A percentile compares a stretch with the other conserved stretches of the same genome.
These are phyloP conservation scores for Diaporthe ilicicola DNA, from an alignment of 2,329 filamentous ascomycete genomes.

Conservation along the genomic window DNA sequence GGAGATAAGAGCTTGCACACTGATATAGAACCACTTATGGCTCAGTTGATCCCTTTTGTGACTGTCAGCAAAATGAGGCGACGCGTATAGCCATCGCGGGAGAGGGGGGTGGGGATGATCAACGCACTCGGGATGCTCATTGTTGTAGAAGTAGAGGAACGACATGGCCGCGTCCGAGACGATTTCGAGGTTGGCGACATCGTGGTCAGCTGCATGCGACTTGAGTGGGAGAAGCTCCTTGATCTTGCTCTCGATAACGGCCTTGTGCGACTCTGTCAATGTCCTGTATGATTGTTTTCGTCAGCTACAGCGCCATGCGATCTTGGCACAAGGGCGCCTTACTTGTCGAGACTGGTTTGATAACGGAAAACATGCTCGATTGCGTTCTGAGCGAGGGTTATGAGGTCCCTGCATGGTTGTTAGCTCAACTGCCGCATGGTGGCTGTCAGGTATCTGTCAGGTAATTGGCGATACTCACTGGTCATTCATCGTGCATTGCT, in stretches of 20 bases:
- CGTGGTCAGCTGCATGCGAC: not conserved
- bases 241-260: not conserved
- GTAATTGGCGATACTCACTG: not conserved
- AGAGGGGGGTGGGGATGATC: too few species aligned
- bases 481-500: not conserved
- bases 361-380: not conserved
- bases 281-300: not conserved
- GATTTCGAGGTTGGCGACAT: constrained; percentile 25
- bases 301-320: not conserved
- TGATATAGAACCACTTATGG: constrained; percentile 14
- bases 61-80: constrained; percentile 10
- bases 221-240: not conserved
- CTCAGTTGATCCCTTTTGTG: not conserved
- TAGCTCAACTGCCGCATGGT: not conserved
- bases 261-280: not conserved
- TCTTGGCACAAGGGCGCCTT: not conserved
- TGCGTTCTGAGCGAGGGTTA: constrained; percentile 3
- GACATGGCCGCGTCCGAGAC: constrained; percentile 25
- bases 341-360: not conserved
- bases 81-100: too few species aligned
- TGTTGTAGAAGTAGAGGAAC: not conserved
- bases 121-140: not conserved
- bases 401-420: not conserved
- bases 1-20: constrained; percentile 8
- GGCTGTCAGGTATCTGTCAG: rapidly evolving